Evolutionary conservation across 1,139 yeast genomes (phyloP).

Genomic region (Debaryomyces sp.): DNA sequence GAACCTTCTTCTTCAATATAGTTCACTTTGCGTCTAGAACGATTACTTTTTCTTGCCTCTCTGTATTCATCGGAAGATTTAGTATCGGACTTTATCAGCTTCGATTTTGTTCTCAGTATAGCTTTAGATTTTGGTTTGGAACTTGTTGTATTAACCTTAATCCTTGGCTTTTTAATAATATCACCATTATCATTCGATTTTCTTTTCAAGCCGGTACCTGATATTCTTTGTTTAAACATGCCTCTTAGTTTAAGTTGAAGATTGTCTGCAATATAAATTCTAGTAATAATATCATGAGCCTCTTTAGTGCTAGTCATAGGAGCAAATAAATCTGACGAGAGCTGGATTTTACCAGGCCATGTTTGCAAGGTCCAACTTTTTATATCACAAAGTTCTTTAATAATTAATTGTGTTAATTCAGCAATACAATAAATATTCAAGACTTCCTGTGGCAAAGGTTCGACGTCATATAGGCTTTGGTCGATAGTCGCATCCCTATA

Average conservation of each 20-base stretch:
- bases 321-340: constrained; percentile 66
- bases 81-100: background rate
- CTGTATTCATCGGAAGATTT: background rate
- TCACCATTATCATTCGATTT: constrained; percentile 5
- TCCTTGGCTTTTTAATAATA: background rate
- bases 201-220: constrained; percentile 17
- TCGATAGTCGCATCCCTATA: constrained; percentile 61
- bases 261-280: constrained; percentile 52
- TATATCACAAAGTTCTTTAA: constrained; percentile 59
- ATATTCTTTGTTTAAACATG: constrained; percentile 28
- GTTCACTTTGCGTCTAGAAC: constrained; percentile 40
- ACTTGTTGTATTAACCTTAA: background rate
- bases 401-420: constrained; percentile 69
- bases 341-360: constrained; percentile 77
- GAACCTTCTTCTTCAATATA: constrained; percentile 38
- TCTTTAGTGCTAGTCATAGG: constrained; percentile 53
- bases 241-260: constrained; percentile 32
- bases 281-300: constrained; percentile 48
- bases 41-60: constrained; percentile 47
- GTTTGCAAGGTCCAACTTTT: constrained; percentile 73
- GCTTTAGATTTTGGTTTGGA: constrained; percentile 7
- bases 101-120: background rate
- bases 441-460: constrained; percentile 27
- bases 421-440: constrained; percentile 63
- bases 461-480: constrained; percentile 33